Evolutionary conservation across 1,139 yeast species (phyloP).

Genomic region (Saccharomycopsis hybrid): DNA sequence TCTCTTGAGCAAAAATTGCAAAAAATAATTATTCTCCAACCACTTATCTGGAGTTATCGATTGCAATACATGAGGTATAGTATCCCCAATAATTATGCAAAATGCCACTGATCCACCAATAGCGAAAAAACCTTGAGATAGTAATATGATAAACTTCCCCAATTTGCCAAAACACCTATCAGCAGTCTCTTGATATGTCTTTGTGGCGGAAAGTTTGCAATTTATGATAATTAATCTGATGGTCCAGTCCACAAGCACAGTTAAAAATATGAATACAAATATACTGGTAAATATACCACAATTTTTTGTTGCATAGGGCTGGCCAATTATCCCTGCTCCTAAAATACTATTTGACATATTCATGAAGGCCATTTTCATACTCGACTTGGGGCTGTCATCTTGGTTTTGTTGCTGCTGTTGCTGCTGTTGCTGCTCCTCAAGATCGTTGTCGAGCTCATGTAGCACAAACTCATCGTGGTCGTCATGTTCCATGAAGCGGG

Average conservation of each 20-base stretch:
- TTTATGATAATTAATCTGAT: conserved; percentile 73
- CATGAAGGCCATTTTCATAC: conserved; percentile 85
- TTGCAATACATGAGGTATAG: conserved; percentile 82
- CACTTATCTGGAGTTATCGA: conserved; percentile 49
- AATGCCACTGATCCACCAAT: conserved; percentile 94
- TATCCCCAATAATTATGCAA: conserved; percentile 90
- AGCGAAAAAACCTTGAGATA: conserved; percentile 83
- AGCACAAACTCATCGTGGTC: conserved; percentile 2
- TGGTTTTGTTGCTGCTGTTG: no score
- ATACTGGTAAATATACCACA: conserved; percentile 76
- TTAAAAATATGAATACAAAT: conserved; percentile 50
- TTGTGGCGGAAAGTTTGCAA: conserved; percentile 68
- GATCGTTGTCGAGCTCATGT: conserved; percentile 3
- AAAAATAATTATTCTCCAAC: conserved; percentile 34
- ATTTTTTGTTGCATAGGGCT: conserved; percentile 80
- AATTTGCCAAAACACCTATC: conserved; percentile 66
- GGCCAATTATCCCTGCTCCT: conserved; percentile 95
- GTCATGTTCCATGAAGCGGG: no score
- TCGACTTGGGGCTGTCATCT: conserved; percentile 25
- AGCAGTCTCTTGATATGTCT: conserved; percentile 83
- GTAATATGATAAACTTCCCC: conserved; percentile 62
- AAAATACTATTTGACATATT: conserved; percentile 92
- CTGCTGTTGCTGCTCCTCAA: background rate
- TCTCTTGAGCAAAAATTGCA: conserved; percentile 53
- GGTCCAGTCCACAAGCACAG: conserved; percentile 85